These are phyloP conservation scores for Lachnellula suecica DNA, from an alignment of 2,329 filamentous ascomycete genomes.

Conservation along the genomic window DNA sequence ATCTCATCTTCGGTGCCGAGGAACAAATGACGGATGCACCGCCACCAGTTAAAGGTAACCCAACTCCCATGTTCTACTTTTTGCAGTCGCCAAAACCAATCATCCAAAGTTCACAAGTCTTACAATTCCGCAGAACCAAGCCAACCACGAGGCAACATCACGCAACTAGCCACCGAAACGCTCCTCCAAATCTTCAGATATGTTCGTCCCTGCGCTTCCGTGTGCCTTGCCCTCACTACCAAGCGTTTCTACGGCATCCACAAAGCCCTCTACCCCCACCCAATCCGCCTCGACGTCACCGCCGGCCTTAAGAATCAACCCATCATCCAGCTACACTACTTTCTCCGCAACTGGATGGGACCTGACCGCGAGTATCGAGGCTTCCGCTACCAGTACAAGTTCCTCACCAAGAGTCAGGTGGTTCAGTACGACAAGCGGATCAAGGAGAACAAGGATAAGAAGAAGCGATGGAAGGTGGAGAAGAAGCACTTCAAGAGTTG, in stretches of 20 bases:
- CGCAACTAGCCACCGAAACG: not conserved
- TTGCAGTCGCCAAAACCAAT: not conserved
- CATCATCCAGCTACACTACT: not conserved
- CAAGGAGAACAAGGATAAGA: not conserved
- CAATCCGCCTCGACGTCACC: not conserved
- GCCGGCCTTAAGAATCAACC: not conserved
- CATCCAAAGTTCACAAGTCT: not conserved
- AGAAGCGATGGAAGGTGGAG: not conserved
- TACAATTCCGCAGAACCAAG: not conserved
- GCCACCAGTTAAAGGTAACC: no score
- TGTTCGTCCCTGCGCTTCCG: not conserved
- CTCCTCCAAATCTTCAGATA: not conserved
- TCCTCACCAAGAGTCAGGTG: not conserved
- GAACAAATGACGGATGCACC: not conserved
- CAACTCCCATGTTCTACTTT: not conserved
- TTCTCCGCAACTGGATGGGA: not conserved
- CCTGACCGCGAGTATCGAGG: not conserved
- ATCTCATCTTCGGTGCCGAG: not conserved
- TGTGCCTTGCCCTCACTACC: not conserved
- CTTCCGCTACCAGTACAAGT: not conserved
- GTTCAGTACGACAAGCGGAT: no score
- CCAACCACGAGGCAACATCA: not conserved
- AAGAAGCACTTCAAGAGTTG: not conserved
- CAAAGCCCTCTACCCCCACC: not conserved
- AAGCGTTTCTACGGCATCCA: not conserved